phyloP scores from a whole-genome alignment of 2,329 filamentous ascomycete genomes.

The Bipolaris zeicola region DNA sequence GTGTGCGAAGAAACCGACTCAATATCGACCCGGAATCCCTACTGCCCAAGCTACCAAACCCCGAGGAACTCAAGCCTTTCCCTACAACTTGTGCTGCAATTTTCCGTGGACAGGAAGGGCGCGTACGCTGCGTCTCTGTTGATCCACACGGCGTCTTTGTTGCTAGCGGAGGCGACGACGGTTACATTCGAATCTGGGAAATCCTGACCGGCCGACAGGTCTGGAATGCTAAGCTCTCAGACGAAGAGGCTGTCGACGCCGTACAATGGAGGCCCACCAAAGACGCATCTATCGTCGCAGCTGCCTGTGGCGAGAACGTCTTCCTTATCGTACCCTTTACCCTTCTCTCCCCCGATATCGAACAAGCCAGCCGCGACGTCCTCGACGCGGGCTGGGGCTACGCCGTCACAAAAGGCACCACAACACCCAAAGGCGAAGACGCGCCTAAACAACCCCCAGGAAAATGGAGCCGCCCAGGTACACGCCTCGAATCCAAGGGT shows the following conservation, averaged over 20 bases:
- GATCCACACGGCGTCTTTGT: slow-evolving; percentile 86
- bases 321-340: slow-evolving; percentile 77
- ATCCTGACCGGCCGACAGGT: slow-evolving; percentile 83
- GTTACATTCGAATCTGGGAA: slow-evolving; percentile 89
- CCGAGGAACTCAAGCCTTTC: slow-evolving; percentile 93
- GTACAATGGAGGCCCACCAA: slow-evolving; percentile 88
- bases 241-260: slow-evolving; percentile 78
- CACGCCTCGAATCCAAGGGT: slow-evolving; percentile 74
- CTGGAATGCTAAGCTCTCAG: slow-evolving; percentile 80
- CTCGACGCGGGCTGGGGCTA: slow-evolving; percentile 93
- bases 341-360: slow-evolving; percentile 72
- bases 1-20: slow-evolving; percentile 88
- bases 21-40: slow-evolving; percentile 96
- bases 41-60: slow-evolving; percentile 88
- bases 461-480: slow-evolving; percentile 81
- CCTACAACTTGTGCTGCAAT: slow-evolving; percentile 87
- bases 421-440: slow-evolving; percentile 55
- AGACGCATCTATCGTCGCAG: slow-evolving; percentile 80
- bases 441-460: slow-evolving; percentile 75
- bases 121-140: slow-evolving; percentile 82
- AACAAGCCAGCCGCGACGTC: slow-evolving; percentile 74
- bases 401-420: slow-evolving; percentile 67
- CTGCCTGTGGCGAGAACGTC: slow-evolving; percentile 81
- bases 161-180: slow-evolving; percentile 93
- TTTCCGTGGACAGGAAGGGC: slow-evolving; percentile 85